Evolutionary conservation across 192 early-diverging fungal species (phyloP), one percentile per base, ranked within the genome.

Genomic region (Endogone sp.): DNA sequence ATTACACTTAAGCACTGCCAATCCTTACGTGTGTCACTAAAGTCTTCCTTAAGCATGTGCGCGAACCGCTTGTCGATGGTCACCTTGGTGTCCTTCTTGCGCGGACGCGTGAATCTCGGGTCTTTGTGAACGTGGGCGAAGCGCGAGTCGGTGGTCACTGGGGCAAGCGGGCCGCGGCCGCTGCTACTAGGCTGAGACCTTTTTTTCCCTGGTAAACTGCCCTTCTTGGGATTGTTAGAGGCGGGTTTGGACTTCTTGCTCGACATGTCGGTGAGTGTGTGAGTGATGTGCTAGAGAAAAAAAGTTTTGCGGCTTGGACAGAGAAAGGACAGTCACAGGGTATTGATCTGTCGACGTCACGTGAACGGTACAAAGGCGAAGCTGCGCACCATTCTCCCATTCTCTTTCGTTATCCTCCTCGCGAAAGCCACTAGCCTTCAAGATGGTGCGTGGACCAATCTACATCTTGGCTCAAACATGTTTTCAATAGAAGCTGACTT

Each of bases 61-160:
- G 84, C 70, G 76, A 98, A 98, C 55, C 97, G 91, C 68, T 87
- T 82, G 84, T 98, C 97, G 29, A 98, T 85, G 13, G 85, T 85
- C 62, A 98, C 85, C 74, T 98, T 97, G 58, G 75, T 78, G 60
- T 89, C 88, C 68, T 86, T 88, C 79, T 93, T 94, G 65, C 89
- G 89, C 25, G 95, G 86, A 68, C 87, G 79, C 64, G 78, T 65
- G 67, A 87, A 87, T 1, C 94, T 88, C 60, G 95, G 94, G 75
- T 98, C 95, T 13, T 83, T 77, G 64, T 91, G 89, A 22, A 95
- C 85, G 70, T 87, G 86, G 3, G 82, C 67, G 74, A 97, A 97
- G 60, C 95, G 88, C 55, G 87, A 70, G 75, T 97, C 95, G 3
- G 70, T 58, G 13, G 83, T 82, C 28, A 84, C 63, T 44, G 73